Evolutionary conservation across 2,329 filamentous ascomycete species (phyloP), one percentile per base, ranked within the genome.

Genomic region (Xylariaceae sp.): DNA sequence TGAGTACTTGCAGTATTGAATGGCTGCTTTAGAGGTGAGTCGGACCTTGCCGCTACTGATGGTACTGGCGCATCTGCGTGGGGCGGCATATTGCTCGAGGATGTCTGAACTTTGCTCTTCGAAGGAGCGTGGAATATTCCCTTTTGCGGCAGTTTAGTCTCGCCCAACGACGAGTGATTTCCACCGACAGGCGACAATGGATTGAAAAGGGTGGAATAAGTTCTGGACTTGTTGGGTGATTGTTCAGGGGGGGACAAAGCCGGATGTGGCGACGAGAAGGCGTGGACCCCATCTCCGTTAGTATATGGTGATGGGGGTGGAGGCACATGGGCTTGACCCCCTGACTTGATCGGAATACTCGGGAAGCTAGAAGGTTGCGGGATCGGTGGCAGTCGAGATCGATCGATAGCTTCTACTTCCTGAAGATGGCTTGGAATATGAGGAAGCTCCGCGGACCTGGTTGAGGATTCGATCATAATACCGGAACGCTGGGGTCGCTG

Each of bases 211-310:
- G 70, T 71, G 35, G 70, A 71, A 55, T 75, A 75, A 20, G 71
- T 71, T 39, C 71, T 69, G 10, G 70, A 71, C 57, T 73, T 74
- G 53, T 69, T 72, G 4, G 71, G 73, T 16, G 74, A 75, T 59
- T 72, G 72, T 41, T 72, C 65, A 3, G 75, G 75, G 16, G 75
- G 74, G 2, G 71, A 72, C 20, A 78, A 63, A 46, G 61, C 73
- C 9, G 75, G 75, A 53, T 76, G 74, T 18, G 72, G 70, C 4
- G 73, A 74, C n/a, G 74, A 73, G 57, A 77, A 78, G 3, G 74
- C 71, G 41, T 77, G 72, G 53, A 61, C 62, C 15, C 64, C 67
- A 24, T 67, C 64, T 6, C 65, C 67, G 43, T 70, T 72, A 18
- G 65, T 44, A 29, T 67, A 67, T 4, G 67, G 59, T 10, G 67